phyloP scores from a whole-genome alignment of 306 rosid species.

The Senna siamea region DNA sequence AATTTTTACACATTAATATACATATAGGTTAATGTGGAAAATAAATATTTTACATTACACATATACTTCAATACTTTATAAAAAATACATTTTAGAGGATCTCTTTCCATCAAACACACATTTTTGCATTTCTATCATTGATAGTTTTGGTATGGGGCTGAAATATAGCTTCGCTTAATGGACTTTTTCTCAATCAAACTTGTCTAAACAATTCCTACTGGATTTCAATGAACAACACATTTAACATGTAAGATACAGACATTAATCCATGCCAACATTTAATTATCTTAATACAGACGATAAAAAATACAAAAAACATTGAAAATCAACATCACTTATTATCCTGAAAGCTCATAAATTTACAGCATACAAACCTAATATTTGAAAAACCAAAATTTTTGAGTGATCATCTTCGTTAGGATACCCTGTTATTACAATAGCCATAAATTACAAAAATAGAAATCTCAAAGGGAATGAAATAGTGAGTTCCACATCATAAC shows the following conservation, averaged over 20 bases:
- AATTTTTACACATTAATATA: too few species aligned
- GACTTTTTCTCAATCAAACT: not conserved
- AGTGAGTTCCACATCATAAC: constrained; percentile 27
- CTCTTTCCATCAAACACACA: too few species aligned
- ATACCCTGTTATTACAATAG: constrained; percentile 33
- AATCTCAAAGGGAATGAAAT: constrained; percentile 34
- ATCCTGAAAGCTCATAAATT: constrained; percentile 18
- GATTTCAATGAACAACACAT: not conserved
- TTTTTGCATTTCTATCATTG: too few species aligned
- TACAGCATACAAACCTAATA: constrained; percentile 11
- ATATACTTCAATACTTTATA: too few species aligned
- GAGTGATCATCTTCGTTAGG: not conserved
- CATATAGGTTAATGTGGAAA: too few species aligned
- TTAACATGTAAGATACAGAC: not conserved
- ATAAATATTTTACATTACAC: too few species aligned
- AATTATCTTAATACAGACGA: too few species aligned
- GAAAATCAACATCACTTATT: constrained; percentile 4
- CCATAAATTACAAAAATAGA: constrained; percentile 20
- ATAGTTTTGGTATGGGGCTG: too few species aligned
- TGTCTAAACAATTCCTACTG: not conserved
- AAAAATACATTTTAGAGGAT: too few species aligned
- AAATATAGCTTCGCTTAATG: not conserved
- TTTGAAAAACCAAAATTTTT: constrained; percentile 14
- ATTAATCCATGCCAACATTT: not conserved
- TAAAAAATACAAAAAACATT: not conserved